Evolutionary conservation across 495 filamentous ascomycete genomes (phyloP).

Genomic region (Tuber indicum): DNA sequence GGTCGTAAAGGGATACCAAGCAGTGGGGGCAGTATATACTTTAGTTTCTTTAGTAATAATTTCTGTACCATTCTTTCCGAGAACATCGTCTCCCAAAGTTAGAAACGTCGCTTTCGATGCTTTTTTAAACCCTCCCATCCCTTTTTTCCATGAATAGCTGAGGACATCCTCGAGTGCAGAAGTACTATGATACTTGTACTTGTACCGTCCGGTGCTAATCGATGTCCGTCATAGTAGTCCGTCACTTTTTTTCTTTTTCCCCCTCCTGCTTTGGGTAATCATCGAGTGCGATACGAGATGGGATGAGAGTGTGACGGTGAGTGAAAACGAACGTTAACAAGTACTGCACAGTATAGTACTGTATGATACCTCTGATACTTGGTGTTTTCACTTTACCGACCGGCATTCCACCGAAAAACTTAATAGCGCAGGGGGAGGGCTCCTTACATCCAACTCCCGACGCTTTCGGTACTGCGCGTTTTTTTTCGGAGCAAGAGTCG

Average conservation of each 20-base stretch:
- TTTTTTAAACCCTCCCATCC: background rate
- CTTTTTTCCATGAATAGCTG: background rate
- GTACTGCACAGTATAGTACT: background rate
- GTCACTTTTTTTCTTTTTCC: background rate
- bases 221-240: background rate
- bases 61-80: background rate
- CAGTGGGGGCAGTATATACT: background rate
- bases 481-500: background rate
- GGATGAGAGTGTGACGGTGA: background rate
- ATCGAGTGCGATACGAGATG: background rate
- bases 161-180: background rate
- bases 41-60: background rate
- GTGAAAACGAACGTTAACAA: background rate
- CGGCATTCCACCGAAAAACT: background rate
- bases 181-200: no score
- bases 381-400: background rate
- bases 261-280: background rate
- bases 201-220: background rate
- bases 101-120: background rate
- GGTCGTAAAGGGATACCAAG: background rate
- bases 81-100: background rate
- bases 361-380: background rate
- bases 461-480: background rate
- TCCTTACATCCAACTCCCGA: background rate
- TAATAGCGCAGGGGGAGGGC: background rate